phyloP scores from a whole-genome alignment of 768 basidiomycete species.

The Hortiboletus flavorubellus region DNA sequence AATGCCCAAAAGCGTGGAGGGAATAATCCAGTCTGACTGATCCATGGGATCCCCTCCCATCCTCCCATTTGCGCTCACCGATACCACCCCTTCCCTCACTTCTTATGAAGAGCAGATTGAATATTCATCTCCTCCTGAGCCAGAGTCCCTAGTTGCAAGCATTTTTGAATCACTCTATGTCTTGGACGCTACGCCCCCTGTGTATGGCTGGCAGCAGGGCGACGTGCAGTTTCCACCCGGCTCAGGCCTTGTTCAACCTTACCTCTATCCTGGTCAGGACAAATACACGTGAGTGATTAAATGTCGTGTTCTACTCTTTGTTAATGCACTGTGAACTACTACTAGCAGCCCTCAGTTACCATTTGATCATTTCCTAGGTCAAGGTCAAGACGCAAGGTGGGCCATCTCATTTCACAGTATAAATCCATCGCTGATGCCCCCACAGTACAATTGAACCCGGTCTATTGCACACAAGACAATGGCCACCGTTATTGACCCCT shows the following conservation, averaged over 20 bases:
- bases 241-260: no score
- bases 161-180: no score
- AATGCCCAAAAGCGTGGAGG: background rate
- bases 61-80: background rate
- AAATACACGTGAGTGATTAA: background rate
- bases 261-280: background rate
- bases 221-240: no score
- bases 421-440: background rate
- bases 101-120: background rate
- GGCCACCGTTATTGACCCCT: background rate
- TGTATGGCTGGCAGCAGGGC: background rate
- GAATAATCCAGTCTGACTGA: background rate
- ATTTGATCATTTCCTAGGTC: no score
- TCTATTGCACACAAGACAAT: background rate
- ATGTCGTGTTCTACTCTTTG: background rate
- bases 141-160: background rate
- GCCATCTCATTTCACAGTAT: background rate
- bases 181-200: no score
- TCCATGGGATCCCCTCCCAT: background rate
- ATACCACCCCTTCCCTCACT: background rate
- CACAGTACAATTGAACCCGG: background rate
- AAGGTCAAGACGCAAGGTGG: background rate
- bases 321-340: background rate
- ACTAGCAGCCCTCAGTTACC: background rate
- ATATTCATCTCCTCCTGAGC: no score